Percentiles rank a stretch among this genome's conserved stretches.
Conservation (phyloP, 805 yeast genomes). For the Maudiozyma saulgeensis region DNA sequence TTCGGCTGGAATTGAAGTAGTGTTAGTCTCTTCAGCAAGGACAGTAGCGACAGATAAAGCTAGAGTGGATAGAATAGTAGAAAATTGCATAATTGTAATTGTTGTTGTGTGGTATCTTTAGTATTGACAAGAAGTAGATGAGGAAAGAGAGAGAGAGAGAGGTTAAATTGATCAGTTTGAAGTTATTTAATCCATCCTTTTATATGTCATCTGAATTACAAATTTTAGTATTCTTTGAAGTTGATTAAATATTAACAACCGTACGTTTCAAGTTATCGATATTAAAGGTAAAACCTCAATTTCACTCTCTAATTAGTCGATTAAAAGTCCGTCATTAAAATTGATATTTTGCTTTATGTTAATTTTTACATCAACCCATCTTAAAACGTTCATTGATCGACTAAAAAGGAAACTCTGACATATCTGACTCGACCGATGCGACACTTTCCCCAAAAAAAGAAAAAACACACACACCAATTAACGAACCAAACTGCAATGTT, state of each 20-base stretch:
- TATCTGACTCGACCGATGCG: background rate
- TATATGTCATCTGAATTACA: too few species aligned
- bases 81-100: conserved; percentile 12
- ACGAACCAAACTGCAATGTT: background rate
- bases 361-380: background rate
- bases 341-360: background rate
- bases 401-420: conserved; percentile 9
- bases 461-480: too few species aligned
- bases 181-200: too few species aligned
- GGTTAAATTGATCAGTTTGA: too few species aligned
- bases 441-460: background rate
- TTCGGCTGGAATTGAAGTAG: conserved; percentile 20
- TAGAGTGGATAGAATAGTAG: conserved; percentile 11
- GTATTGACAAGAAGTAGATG: background rate
- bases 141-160: background rate
- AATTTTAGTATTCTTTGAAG: too few species aligned
- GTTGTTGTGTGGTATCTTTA: background rate
- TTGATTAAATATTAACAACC: too few species aligned
- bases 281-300: too few species aligned
- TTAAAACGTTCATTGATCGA: conserved; percentile 4
- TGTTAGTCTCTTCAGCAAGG: conserved; percentile 13
- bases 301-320: too few species aligned
- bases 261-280: too few species aligned
- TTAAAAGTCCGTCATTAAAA: background rate
- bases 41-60: conserved; percentile 7